Evolutionary conservation across 257 asterid species (phyloP), one percentile per base, ranked within the genome.

Genomic region (Solanum piurae): DNA sequence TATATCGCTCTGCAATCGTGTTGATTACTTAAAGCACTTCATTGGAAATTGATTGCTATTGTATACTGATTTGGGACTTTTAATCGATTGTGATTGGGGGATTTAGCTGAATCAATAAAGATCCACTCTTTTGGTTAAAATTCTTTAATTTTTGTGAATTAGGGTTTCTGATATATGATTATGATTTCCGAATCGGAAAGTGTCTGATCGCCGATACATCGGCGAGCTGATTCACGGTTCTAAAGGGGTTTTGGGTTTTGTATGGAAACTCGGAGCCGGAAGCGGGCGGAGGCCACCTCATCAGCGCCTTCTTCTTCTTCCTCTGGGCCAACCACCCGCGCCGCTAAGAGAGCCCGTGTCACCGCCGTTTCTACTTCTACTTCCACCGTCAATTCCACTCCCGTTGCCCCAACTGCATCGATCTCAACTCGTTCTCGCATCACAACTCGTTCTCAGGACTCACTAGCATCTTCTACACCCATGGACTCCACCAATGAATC

Each of bases 181-280:
- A 87, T 71, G 86, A 91, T 82, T 86, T 62, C 86, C 84, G 93
- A 92, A 93, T 96, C 92, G 87, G 46, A 36, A 84, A 86, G 86
- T 84, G 89, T 85, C 87, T 90, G 91, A 94, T 97, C 98, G 98
- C 99, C 98, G 98, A 94, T 91, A 94, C 88, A 91, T 95, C 98
- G 99, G 99, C 99, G 99, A 94, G 88, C 82, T 85, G 93, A 85
- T 93, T 76, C 76, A 84, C 92, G 86, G 90, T 89, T 91, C 88
- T 87, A 91, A 89, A 79, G 88, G 94, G 90, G 89, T 88, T 92
- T 92, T 86, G 89, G 98, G 83, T 92, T 92, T 98, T 98, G 98
- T 96, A 98, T 96, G 99, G 99, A 98, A 98, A 96, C 99, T 93
- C 98, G 99, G 88, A 95, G 98, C 95, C 98, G 99, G 91, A 98